phyloP scores from a whole-genome alignment of 306 rosid species.

The Pyrus pyrifolia region DNA sequence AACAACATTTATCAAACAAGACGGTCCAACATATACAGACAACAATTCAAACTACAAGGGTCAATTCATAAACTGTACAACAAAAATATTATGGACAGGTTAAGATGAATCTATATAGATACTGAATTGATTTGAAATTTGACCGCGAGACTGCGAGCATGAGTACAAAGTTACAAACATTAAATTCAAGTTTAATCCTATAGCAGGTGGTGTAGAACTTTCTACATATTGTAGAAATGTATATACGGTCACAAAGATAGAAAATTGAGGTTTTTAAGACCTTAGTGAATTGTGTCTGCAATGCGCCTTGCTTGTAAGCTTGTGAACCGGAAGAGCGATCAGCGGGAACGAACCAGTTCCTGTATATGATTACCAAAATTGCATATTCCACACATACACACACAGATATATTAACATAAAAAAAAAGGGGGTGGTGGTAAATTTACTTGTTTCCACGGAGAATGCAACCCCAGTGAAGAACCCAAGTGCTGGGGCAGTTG shows the following conservation, averaged over 20 bases:
- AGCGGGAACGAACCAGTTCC: conserved; percentile 24
- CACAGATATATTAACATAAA: not conserved
- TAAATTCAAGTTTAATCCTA: not conserved
- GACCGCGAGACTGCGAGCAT: not conserved
- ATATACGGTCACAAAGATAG: not conserved
- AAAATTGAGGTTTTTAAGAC: not conserved
- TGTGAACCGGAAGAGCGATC: conserved; percentile 18
- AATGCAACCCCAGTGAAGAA: conserved; percentile 30
- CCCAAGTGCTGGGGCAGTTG: conserved; percentile 19
- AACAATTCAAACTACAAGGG: not conserved
- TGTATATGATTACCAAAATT: not conserved
- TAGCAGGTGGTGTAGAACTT: not conserved
- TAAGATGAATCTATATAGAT: not conserved
- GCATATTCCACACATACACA: not conserved
- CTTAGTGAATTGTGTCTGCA: conserved; percentile 33
- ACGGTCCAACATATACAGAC: not conserved
- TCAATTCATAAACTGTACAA: not conserved
- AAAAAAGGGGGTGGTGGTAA: not conserved
- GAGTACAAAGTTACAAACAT: not conserved
- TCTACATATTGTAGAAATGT: no score
- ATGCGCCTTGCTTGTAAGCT: conserved; percentile 17
- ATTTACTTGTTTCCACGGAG: conserved; percentile 18
- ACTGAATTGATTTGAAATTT: not conserved
- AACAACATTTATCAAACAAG: not conserved
- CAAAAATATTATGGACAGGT: not conserved